Conservation (phyloP, 2,329 filamentous ascomycete genomes). For the Atkinsonella texensis region DNA sequence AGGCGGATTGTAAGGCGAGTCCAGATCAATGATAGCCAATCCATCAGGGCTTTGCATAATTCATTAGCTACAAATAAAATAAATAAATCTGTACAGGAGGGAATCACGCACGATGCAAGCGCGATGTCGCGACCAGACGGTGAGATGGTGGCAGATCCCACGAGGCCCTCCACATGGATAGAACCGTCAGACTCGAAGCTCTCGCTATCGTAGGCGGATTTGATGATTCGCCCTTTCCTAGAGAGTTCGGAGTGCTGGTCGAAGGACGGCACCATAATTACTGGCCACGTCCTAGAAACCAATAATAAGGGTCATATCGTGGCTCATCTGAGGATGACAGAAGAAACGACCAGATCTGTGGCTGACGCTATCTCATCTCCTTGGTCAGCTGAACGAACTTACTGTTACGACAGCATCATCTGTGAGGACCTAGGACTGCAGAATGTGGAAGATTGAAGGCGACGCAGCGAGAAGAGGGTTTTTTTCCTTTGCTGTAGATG, state of each 20-base stretch:
- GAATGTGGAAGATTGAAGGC: too few relatives aligned
- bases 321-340: neutral
- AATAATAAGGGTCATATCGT: constrained; percentile 5
- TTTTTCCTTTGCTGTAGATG: neutral
- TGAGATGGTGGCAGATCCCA: constrained; percentile 87
- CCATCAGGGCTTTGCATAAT: constrained; percentile 58
- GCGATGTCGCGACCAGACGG: constrained; percentile 85
- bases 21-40: constrained; percentile 81
- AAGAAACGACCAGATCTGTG: neutral
- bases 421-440: too few relatives aligned
- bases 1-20: constrained; percentile 78
- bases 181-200: constrained; percentile 79
- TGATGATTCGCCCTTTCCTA: constrained; percentile 47
- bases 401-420: neutral
- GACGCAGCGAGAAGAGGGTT: too few relatives aligned
- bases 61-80: constrained; percentile 13
- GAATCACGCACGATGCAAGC: constrained; percentile 54
- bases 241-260: constrained; percentile 31
- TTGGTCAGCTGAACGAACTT: neutral
- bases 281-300: neutral
- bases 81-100: neutral
- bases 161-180: constrained; percentile 68
- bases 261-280: constrained; percentile 33
- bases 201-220: constrained; percentile 68
- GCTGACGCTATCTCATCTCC: neutral